Conservation (phyloP, 2,329 filamentous ascomycete species). For the Hymenoscyphus repandus region DNA sequence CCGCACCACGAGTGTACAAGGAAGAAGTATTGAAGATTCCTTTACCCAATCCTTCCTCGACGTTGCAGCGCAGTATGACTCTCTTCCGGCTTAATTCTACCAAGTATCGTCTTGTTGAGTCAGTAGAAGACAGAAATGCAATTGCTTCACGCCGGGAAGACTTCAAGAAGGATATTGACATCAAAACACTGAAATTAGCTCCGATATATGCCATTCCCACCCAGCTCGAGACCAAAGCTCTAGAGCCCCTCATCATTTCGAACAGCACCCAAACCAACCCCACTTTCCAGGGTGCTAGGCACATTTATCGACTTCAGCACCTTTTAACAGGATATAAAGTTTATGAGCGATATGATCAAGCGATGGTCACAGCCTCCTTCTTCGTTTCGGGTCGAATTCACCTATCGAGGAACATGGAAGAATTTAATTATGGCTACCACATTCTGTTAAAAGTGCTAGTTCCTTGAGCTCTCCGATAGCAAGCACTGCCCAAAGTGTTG, state of each 20-base stretch:
- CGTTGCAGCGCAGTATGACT: slow-evolving; percentile 8
- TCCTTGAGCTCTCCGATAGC: not conserved
- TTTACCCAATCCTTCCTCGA: slow-evolving; percentile 7
- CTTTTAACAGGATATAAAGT: slow-evolving; percentile 14
- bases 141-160: slow-evolving; percentile 5
- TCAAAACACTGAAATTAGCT: slow-evolving; percentile 11
- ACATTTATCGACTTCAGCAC: slow-evolving; percentile 8
- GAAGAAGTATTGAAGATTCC: slow-evolving; percentile 12
- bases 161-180: slow-evolving; percentile 12
- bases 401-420: slow-evolving; percentile 10
- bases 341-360: slow-evolving; percentile 12
- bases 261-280: slow-evolving; percentile 7
- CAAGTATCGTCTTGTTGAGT: slow-evolving; percentile 10
- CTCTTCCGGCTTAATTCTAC: slow-evolving; percentile 6
- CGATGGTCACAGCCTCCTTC: slow-evolving; percentile 12
- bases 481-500: not conserved
- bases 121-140: slow-evolving; percentile 6
- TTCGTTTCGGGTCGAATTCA: slow-evolving; percentile 4
- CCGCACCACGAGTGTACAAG: slow-evolving; percentile 9
- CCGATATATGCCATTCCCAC: slow-evolving; percentile 15
- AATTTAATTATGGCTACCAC: slow-evolving; percentile 8
- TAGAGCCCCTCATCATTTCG: slow-evolving; percentile 9
- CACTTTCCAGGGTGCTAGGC: slow-evolving; percentile 11
- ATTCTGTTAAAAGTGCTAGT: not conserved
- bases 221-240: slow-evolving; percentile 9